phyloP scores from a whole-genome alignment of 129 eudicot genomes.

The Flaveria trinervia region DNA sequence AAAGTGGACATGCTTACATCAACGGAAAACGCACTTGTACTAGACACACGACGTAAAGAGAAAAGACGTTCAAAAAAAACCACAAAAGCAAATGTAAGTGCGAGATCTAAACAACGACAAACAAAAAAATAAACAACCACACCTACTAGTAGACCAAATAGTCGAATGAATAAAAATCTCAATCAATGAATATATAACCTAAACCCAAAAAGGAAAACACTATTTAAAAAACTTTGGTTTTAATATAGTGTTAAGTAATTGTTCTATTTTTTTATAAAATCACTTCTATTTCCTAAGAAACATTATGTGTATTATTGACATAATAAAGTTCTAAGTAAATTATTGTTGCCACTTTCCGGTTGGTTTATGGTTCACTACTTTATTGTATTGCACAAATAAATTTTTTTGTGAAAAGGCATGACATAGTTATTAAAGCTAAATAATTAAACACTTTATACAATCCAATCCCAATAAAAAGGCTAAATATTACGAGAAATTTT shows the following conservation, averaged over 20 bases:
- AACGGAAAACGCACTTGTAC: too few species aligned
- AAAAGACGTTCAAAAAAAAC: too few species aligned
- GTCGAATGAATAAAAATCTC: too few species aligned
- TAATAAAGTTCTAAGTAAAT: slow-evolving; percentile 1
- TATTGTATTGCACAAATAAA: not conserved
- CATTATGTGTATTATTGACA: not conserved
- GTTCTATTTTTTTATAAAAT: not conserved
- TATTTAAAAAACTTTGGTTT: too few species aligned
- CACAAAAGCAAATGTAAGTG: too few species aligned
- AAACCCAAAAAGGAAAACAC: too few species aligned
- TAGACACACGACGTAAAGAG: too few species aligned
- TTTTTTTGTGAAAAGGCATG: not conserved
- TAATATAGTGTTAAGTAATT: not conserved
- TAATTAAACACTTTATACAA: not conserved
- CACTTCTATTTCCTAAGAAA: not conserved
- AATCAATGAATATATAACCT: too few species aligned
- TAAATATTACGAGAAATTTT: not conserved
- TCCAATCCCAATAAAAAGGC: not conserved
- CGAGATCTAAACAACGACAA: too few species aligned
- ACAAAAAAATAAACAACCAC: too few species aligned
- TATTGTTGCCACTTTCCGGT: not conserved
- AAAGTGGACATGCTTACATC: too few species aligned
- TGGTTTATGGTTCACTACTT: not conserved
- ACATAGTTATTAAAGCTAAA: not conserved
- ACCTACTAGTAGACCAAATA: too few species aligned